A percentile compares a stretch with the other conserved stretches of the same genome.
These are phyloP conservation scores for Cladosporium sp. DNA, from an alignment of 2,329 filamentous ascomycete genomes.

Conservation along the genomic window DNA sequence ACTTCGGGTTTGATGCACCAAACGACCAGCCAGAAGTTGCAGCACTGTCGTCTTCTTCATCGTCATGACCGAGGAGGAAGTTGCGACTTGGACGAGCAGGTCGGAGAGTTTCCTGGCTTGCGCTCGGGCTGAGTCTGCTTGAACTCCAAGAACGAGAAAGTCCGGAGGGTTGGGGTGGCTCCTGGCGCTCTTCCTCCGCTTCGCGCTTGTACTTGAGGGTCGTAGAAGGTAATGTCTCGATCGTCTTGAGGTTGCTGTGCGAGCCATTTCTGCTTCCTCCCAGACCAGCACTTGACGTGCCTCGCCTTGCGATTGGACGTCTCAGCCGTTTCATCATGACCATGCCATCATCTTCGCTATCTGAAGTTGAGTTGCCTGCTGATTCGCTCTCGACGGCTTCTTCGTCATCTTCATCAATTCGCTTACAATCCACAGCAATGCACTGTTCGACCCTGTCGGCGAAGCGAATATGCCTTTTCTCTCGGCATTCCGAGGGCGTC, in stretches of 20 bases:
- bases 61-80: conserved; percentile 56
- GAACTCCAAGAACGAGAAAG: conserved; percentile 18
- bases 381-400: conserved; percentile 36
- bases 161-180: conserved; percentile 17
- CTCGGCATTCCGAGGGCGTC: conserved; percentile 59
- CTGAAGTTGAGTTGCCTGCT: conserved; percentile 29
- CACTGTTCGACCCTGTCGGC: conserved; percentile 95
- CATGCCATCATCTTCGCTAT: conserved; percentile 68
- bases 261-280: conserved; percentile 57
- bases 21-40: conserved; percentile 36
- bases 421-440: conserved; percentile 86
- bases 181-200: background rate
- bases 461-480: conserved; percentile 89
- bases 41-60: conserved; percentile 21
- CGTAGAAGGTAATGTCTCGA: conserved; percentile 83
- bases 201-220: conserved; percentile 69
- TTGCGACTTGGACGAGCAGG: conserved; percentile 67
- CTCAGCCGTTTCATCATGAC: conserved; percentile 75
- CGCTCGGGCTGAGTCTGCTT: conserved; percentile 62
- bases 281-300: conserved; percentile 20
- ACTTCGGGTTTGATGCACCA: conserved; percentile 36
- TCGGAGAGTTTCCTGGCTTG: conserved; percentile 79
- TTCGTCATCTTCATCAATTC: conserved; percentile 66
- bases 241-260: conserved; percentile 67
- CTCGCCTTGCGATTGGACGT: conserved; percentile 54